A percentile compares a stretch with the other conserved stretches of the same genome.
Evolutionary conservation across 352 stramenopile genomes (phyloP).

Genomic region (Globisporangium parvum): DNA sequence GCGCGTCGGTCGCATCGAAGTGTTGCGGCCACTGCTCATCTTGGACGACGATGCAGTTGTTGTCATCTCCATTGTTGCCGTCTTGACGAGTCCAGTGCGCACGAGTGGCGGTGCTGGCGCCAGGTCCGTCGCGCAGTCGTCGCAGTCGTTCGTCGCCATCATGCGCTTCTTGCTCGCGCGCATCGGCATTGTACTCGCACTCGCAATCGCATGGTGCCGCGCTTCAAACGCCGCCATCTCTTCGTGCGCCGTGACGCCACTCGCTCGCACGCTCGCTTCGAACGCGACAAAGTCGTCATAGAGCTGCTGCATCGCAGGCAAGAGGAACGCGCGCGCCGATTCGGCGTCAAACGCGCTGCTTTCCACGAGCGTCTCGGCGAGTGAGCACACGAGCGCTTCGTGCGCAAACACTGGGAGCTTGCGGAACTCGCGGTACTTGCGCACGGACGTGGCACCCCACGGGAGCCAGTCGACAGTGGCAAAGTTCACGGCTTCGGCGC

Average conservation of each 20-base stretch:
- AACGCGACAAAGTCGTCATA: conserved; percentile 52
- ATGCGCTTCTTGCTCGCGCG: conserved; percentile 13
- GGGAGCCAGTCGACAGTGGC: conserved; percentile 86
- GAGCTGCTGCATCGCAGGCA: conserved; percentile 60
- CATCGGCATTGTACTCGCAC: background rate
- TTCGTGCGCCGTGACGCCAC: conserved; percentile 35
- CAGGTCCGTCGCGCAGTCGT: conserved; percentile 26
- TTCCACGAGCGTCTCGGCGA: conserved; percentile 67
- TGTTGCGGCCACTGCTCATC: too few species aligned
- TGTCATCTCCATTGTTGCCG: too few species aligned
- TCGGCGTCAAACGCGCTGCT: conserved; percentile 45
- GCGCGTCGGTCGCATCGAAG: conserved; percentile 31
- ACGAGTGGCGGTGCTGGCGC: conserved; percentile 16
- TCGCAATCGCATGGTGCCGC: conserved; percentile 11
- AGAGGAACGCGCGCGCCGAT: conserved; percentile 33
- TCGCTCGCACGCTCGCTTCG: conserved; percentile 25
- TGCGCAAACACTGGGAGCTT: conserved; percentile 86
- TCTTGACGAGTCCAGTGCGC: background rate
- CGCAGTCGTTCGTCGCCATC: conserved; percentile 15
- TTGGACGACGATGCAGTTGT: conserved; percentile 4
- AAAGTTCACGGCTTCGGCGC: conserved; percentile 89
- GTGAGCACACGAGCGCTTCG: conserved; percentile 73
- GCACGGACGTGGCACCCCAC: conserved; percentile 65
- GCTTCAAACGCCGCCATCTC: conserved; percentile 49
- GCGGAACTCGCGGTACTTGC: conserved; percentile 66